Conservation (phyloP, 1,139 yeast genomes). For the Hyphopichia burtonii region DNA sequence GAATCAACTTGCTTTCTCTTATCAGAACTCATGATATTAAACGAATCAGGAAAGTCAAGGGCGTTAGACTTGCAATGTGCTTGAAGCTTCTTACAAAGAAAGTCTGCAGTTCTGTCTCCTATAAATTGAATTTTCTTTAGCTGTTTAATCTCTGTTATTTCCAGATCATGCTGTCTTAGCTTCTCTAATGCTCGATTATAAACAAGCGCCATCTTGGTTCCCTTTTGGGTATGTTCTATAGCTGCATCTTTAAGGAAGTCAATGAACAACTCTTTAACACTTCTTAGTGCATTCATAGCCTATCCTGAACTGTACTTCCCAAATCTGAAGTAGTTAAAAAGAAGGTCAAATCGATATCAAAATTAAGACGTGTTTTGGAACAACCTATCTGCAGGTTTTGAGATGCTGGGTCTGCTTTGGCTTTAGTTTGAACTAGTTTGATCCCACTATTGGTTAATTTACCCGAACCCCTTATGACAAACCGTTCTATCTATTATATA, state of each 20-base stretch:
- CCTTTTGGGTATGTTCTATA: constrained; percentile 37
- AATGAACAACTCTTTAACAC: constrained; percentile 29
- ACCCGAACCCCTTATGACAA: too few relatives aligned
- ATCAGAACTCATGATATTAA: constrained; percentile 7
- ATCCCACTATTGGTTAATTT: too few relatives aligned
- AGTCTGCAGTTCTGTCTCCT: constrained; percentile 60
- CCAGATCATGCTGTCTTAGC: constrained; percentile 36
- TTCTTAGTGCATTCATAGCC: neutral
- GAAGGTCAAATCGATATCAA: neutral
- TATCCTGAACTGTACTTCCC: too few relatives aligned
- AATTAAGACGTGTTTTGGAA: neutral
- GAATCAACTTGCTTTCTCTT: constrained; percentile 3
- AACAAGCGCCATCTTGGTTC: constrained; percentile 43
- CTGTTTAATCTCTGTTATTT: constrained; percentile 49
- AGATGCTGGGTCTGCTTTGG: too few relatives aligned
- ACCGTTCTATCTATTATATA: too few relatives aligned
- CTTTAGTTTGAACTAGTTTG: too few relatives aligned
- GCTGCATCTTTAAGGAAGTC: constrained; percentile 56
- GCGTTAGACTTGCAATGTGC: constrained; percentile 48
- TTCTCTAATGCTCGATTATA: constrained; percentile 51
- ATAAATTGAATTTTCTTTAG: constrained; percentile 52
- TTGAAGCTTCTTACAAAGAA: constrained; percentile 40
- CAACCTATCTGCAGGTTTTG: too few relatives aligned
- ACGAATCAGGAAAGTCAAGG: constrained; percentile 40
- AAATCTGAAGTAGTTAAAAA: too few relatives aligned